Evolutionary conservation across 139 green algal species (phyloP).

Genomic region (Picocystis salinarum): DNA sequence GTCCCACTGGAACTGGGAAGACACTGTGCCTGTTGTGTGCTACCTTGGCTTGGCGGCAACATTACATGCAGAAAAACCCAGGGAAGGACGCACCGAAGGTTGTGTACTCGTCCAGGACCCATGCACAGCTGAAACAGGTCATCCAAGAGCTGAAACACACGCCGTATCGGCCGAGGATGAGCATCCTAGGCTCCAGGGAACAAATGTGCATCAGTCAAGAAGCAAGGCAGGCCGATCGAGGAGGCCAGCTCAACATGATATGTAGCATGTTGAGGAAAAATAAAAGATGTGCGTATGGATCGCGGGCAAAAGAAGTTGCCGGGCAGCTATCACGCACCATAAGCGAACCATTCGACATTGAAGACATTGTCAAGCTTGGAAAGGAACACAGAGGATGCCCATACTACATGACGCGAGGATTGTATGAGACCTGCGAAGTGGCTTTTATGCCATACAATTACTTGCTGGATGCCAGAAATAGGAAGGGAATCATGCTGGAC

Average conservation of each 20-base stretch:
- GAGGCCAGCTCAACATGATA: conserved; percentile 62
- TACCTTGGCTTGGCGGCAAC: conserved; percentile 62
- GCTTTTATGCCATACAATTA: conserved; percentile 97
- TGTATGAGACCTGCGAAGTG: conserved; percentile 51
- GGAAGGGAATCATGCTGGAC: conserved; percentile 47
- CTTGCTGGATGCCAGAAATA: conserved; percentile 40
- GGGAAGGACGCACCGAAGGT: conserved; percentile 40
- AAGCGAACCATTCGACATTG: conserved; percentile 71
- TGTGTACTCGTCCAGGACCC: conserved; percentile 80
- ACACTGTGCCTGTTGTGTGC: conserved; percentile 93
- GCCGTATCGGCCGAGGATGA: conserved; percentile 48
- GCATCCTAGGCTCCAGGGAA: conserved; percentile 59
- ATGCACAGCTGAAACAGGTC: conserved; percentile 86
- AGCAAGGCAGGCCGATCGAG: conserved; percentile 31
- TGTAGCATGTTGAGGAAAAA: too few relatives aligned
- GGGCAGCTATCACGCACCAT: too few relatives aligned
- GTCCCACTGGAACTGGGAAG: conserved; percentile 88
- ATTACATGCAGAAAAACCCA: conserved; percentile 2
- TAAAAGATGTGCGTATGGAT: conserved; percentile 21
- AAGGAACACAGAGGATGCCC: conserved; percentile 29
- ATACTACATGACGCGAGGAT: conserved; percentile 46
- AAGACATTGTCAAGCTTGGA: conserved; percentile 63
- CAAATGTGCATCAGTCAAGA: conserved; percentile 31
- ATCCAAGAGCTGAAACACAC: conserved; percentile 68
- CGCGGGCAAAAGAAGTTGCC: too few relatives aligned